Evolutionary conservation across 257 asterid species (phyloP).

Genomic region (Solanum paucissectum): DNA sequence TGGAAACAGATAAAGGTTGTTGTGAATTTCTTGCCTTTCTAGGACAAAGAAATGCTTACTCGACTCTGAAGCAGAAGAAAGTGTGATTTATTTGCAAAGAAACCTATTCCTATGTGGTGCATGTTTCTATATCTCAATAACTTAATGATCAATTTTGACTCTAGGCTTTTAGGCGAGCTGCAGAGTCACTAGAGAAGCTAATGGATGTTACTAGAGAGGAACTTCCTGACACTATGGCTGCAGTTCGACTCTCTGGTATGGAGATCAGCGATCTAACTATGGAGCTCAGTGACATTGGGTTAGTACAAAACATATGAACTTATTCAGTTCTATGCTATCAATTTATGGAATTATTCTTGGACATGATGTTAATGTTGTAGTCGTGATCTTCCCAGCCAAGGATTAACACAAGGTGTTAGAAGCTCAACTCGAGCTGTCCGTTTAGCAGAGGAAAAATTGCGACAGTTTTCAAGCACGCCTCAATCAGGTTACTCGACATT

Average conservation of each 20-base stretch:
- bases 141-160: not conserved
- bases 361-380: not conserved
- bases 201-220: conserved; percentile 82
- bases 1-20: not conserved
- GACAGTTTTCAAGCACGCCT: conserved; percentile 40
- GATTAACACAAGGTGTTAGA: conserved; percentile 68
- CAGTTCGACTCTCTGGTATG: conserved; percentile 91
- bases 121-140: not conserved
- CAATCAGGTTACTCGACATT: conserved; percentile 45
- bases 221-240: conserved; percentile 93
- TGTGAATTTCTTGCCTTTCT: not conserved
- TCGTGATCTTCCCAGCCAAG: conserved; percentile 40
- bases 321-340: not conserved
- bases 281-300: conserved; percentile 95
- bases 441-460: conserved; percentile 66
- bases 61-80: not conserved
- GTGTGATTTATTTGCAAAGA: not conserved
- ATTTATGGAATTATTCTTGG: not conserved
- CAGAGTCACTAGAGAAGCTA: conserved; percentile 69
- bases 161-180: conserved; percentile 84
- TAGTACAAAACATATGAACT: conserved; percentile 5
- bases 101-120: not conserved
- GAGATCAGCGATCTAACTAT: conserved; percentile 82
- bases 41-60: not conserved
- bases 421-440: conserved; percentile 79